These are phyloP conservation scores for Gossypium ekmanianum DNA, from an alignment of 345 rosid genomes.

Conservation along the genomic window DNA sequence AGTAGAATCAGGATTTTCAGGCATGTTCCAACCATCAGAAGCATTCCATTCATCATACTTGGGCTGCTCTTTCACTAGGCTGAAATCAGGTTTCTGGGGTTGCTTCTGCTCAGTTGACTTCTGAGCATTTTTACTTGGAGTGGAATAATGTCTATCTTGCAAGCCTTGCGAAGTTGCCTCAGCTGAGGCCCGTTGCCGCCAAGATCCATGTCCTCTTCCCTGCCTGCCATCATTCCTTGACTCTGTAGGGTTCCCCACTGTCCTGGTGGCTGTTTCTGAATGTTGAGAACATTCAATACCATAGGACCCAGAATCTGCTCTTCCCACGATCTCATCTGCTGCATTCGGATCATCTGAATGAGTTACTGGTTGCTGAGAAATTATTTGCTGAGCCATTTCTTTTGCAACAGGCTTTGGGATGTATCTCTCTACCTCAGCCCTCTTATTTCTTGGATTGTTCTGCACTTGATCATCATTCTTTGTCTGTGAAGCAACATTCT, in stretches of 20 bases:
- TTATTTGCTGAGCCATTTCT: constrained; percentile 73
- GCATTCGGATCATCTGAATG: constrained; percentile 32
- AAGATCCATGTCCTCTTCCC: constrained; percentile 60
- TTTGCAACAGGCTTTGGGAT: constrained; percentile 83
- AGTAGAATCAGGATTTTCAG: constrained; percentile 37
- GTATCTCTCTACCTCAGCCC: constrained; percentile 89
- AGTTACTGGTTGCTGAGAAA: constrained; percentile 36
- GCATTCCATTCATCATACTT: constrained; percentile 41
- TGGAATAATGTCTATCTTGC: constrained; percentile 34
- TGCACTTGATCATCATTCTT: constrained; percentile 56
- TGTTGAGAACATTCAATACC: constrained; percentile 34
- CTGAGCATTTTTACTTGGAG: constrained; percentile 32
- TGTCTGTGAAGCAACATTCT: constrained; percentile 30
- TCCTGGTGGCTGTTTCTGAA: constrained; percentile 32
- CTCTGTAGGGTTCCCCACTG: constrained; percentile 35
- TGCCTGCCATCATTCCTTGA: constrained; percentile 47
- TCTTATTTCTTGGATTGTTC: constrained; percentile 60
- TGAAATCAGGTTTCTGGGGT: constrained; percentile 35
- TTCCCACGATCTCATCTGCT: constrained; percentile 30
- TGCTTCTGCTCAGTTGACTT: constrained; percentile 43
- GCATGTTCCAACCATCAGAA: constrained; percentile 58
- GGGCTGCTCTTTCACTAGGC: constrained; percentile 43
- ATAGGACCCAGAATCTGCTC: constrained; percentile 33
- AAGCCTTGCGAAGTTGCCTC: constrained; percentile 38
- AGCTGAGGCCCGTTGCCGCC: constrained; percentile 60